Evolutionary conservation across 1,284 basidiomycete species (phyloP).

Genomic region (Sporisorium sorghi): DNA sequence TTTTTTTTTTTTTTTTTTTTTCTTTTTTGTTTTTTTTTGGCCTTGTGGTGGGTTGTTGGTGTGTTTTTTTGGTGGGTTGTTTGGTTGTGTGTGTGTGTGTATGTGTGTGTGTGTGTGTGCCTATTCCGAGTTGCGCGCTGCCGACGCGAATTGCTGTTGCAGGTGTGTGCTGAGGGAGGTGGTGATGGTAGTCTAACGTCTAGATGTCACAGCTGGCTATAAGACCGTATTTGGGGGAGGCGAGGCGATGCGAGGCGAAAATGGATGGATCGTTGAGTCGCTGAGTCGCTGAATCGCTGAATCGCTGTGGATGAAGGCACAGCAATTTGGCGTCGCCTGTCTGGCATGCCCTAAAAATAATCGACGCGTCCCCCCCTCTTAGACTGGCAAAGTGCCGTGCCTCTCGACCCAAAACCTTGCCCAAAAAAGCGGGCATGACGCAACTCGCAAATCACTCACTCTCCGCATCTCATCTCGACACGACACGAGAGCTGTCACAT

Average conservation of each 20-base stretch:
- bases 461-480: slow-evolving; percentile 1
- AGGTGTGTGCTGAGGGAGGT: neutral
- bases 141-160: slow-evolving; percentile 12
- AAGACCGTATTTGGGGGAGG: neutral
- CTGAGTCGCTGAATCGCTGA: slow-evolving; percentile 9
- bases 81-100: too few relatives aligned
- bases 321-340: neutral
- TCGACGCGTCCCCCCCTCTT: too few relatives aligned
- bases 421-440: neutral
- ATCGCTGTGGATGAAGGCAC: slow-evolving; percentile 1
- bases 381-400: slow-evolving; percentile 5
- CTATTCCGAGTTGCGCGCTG: slow-evolving; percentile 37
- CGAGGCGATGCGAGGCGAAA: neutral
- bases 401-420: neutral
- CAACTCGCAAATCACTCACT: slow-evolving; percentile 1
- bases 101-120: too few relatives aligned
- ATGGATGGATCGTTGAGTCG: slow-evolving; percentile 19
- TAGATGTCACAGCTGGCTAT: neutral
- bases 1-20: too few relatives aligned
- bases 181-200: slow-evolving; percentile 1
- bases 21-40: too few relatives aligned
- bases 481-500: neutral
- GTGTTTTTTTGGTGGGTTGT: neutral
- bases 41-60: too few relatives aligned
- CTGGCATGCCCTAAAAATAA: too few relatives aligned